Percentiles rank a stretch among this genome's conserved stretches.
These are phyloP conservation scores for Nitzschia sp. DNA, from an alignment of 108 stramenopile genomes.

Conservation along the genomic window DNA sequence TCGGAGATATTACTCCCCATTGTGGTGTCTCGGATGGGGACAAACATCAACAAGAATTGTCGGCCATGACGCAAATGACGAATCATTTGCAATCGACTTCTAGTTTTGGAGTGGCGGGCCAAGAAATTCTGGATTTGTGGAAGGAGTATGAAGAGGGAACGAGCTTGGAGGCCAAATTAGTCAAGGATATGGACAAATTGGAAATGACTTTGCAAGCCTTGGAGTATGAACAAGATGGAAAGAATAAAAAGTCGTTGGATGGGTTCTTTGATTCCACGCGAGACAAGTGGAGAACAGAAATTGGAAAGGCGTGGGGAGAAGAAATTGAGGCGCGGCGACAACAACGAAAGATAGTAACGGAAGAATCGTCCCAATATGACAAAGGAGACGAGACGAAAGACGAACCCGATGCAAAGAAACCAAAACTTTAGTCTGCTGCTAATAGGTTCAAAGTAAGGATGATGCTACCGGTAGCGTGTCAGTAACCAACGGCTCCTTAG, in stretches of 20 bases:
- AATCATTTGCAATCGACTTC: background rate
- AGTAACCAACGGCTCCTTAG: no score
- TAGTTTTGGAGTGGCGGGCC: slow-evolving; percentile 27
- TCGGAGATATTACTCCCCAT: slow-evolving; percentile 83
- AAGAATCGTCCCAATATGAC: background rate
- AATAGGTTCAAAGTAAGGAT: no score
- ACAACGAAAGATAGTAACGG: background rate
- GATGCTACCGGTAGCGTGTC: no score
- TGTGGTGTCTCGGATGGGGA: slow-evolving; percentile 55
- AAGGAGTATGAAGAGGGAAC: slow-evolving; percentile 77
- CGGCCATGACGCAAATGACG: slow-evolving; percentile 55
- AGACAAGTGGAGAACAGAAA: slow-evolving; percentile 60
- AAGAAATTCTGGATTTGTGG: slow-evolving; percentile 67
- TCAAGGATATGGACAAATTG: slow-evolving; percentile 85
- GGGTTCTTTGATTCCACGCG: slow-evolving; percentile 63
- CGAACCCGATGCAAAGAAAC: background rate
- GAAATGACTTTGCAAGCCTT: slow-evolving; percentile 88
- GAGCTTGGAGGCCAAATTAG: slow-evolving; percentile 56
- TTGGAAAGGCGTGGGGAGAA: slow-evolving; percentile 58
- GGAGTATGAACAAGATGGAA: slow-evolving; percentile 72
- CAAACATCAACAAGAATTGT: slow-evolving; percentile 64
- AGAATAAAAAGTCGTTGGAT: slow-evolving; percentile 35
- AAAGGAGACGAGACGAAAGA: background rate
- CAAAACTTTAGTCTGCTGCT: background rate
- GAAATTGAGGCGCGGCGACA: slow-evolving; percentile 60